Percentiles rank a stretch among this genome's conserved stretches.
These are phyloP conservation scores for Funneliformis mosseae DNA, from an alignment of 192 early-diverging fungal genomes.

Conservation along the genomic window DNA sequence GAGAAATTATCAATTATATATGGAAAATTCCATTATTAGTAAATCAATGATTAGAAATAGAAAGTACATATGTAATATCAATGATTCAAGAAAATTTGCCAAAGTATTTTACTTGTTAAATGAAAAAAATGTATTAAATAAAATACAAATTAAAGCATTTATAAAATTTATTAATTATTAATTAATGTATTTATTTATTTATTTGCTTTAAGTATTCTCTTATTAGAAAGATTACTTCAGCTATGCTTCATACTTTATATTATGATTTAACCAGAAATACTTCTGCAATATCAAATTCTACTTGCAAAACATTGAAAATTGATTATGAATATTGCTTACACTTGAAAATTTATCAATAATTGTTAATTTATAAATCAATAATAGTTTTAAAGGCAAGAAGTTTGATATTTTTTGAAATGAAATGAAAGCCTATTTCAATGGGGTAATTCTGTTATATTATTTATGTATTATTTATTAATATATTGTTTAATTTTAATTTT, in stretches of 20 bases:
- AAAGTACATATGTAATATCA: neutral
- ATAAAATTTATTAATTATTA: neutral
- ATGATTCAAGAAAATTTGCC: neutral
- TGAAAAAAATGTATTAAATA: neutral
- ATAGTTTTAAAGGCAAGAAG: neutral
- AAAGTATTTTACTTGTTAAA: neutral
- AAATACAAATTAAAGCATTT: neutral
- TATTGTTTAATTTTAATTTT: neutral
- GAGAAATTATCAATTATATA: too few relatives aligned
- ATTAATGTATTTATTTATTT: too few relatives aligned
- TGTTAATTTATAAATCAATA: neutral
- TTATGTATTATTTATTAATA: neutral
- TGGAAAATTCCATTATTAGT: neutral
- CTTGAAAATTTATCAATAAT: neutral
- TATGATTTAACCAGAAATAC: too few relatives aligned
- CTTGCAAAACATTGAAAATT: neutral
- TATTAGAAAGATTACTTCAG: neutral
- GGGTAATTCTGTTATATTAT: neutral
- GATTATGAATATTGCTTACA: neutral
- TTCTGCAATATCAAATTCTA: neutral
- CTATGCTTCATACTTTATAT: neutral
- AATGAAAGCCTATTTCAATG: slow-evolving; percentile 1
- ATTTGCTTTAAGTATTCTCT: too few relatives aligned
- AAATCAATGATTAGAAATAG: neutral
- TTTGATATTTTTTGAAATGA: neutral